Conservation (phyloP, 352 stramenopile species). For the Phytophthora hybrid region DNA sequence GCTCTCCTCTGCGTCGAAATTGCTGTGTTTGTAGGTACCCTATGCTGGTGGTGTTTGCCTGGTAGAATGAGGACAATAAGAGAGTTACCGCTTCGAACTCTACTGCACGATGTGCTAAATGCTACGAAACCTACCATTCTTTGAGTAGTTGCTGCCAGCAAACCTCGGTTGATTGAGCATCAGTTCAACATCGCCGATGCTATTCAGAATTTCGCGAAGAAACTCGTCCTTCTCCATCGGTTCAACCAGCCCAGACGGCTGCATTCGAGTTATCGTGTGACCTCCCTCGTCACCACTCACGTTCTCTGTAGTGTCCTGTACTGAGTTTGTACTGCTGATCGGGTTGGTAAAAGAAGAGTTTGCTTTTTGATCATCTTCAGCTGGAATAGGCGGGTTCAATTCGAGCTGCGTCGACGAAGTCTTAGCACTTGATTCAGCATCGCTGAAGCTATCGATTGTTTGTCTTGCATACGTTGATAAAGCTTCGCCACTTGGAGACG, state of each 20-base stretch:
- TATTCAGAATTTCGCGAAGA: constrained; percentile 66
- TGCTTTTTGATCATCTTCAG: neutral
- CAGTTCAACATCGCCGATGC: constrained; percentile 67
- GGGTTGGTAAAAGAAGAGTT: neutral
- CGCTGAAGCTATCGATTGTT: neutral
- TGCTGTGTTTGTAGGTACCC: neutral
- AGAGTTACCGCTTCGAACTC: neutral
- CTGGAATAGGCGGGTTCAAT: neutral
- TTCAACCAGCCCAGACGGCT: constrained; percentile 8
- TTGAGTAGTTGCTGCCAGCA: constrained; percentile 11
- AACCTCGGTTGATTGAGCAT: constrained; percentile 53
- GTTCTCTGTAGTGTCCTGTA: no score
- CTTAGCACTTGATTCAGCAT: neutral
- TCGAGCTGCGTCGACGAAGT: neutral
- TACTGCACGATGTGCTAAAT: neutral
- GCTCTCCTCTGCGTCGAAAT: neutral
- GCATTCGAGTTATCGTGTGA: neutral
- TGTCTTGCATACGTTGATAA: neutral
- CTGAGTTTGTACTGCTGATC: neutral
- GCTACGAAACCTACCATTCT: constrained; percentile 6
- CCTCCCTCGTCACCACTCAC: neutral
- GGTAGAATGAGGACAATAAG: neutral
- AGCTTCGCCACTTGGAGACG: neutral
- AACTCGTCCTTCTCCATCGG: constrained; percentile 52
- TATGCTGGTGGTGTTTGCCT: constrained; percentile 10